Evolutionary conservation across 345 rosid genomes (phyloP).

Genomic region (Brassica napus): Da-Ae NC_063436.1:21856001-21856500

Average conservation of each 20-base stretch:
- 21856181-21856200: constrained; percentile 61
- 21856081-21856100: constrained; percentile 35
- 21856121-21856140: constrained; percentile 37
- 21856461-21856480: constrained; percentile 69
- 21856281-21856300: constrained; percentile 81
- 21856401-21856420: constrained; percentile 44
- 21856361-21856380: constrained; percentile 66
- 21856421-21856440: constrained; percentile 64
- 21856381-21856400: constrained; percentile 54
- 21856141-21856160: constrained; percentile 56
- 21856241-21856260: constrained; percentile 33
- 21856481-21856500: constrained; percentile 47
- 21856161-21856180: constrained; percentile 72
- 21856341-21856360: constrained; percentile 61
- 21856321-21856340: constrained; percentile 66
- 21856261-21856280: constrained; percentile 52
- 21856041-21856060: constrained; percentile 23
- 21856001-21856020: constrained; percentile 36
- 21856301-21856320: constrained; percentile 55
- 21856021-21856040: constrained; percentile 32
- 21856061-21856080: constrained; percentile 45
- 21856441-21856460: constrained; percentile 57
- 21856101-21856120: constrained; percentile 36
- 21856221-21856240: constrained; percentile 34
- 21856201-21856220: constrained; percentile 69